These are phyloP conservation scores for Bacidia gigantensis DNA, from an alignment of 495 filamentous ascomycete genomes.

Conservation along the genomic window DNA sequence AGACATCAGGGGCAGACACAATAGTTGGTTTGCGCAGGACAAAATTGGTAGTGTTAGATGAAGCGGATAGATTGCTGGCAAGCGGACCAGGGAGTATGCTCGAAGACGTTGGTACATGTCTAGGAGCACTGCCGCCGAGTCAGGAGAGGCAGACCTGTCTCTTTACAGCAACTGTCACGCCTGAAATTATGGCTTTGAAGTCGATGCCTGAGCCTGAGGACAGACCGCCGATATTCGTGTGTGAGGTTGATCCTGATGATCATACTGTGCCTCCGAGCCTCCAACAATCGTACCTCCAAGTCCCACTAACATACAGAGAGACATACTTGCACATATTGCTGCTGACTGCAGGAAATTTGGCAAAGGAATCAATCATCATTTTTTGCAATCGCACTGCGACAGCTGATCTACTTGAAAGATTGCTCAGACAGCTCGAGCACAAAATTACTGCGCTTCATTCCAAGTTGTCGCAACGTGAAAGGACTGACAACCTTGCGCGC, in stretches of 20 bases:
- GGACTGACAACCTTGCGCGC: slow-evolving; percentile 72
- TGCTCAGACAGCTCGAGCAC: slow-evolving; percentile 71
- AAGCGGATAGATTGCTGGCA: slow-evolving; percentile 82
- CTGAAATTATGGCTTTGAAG: slow-evolving; percentile 79
- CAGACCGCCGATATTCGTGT: slow-evolving; percentile 68
- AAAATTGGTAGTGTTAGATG: slow-evolving; percentile 82
- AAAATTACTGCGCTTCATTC: slow-evolving; percentile 86
- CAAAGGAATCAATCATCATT: slow-evolving; percentile 61
- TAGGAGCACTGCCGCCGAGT: slow-evolving; percentile 60
- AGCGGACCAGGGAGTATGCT: slow-evolving; percentile 71
- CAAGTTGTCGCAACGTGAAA: slow-evolving; percentile 63
- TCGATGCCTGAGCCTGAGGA: slow-evolving; percentile 49
- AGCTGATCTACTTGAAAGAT: slow-evolving; percentile 73
- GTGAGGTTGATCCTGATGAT: slow-evolving; percentile 61
- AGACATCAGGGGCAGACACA: slow-evolving; percentile 78
- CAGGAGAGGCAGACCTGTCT: slow-evolving; percentile 71
- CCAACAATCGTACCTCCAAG: slow-evolving; percentile 69
- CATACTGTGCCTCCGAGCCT: slow-evolving; percentile 65
- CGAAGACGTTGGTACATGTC: slow-evolving; percentile 80
- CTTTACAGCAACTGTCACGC: slow-evolving; percentile 93
- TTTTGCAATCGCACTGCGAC: slow-evolving; percentile 91
- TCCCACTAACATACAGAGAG: slow-evolving; percentile 81
- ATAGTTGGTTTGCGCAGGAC: slow-evolving; percentile 62
- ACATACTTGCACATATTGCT: slow-evolving; percentile 87
- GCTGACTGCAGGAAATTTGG: slow-evolving; percentile 57